These are phyloP conservation scores for Carex pumila DNA, from an alignment of 176 grass and related monocot species.

Conservation along the genomic window DNA sequence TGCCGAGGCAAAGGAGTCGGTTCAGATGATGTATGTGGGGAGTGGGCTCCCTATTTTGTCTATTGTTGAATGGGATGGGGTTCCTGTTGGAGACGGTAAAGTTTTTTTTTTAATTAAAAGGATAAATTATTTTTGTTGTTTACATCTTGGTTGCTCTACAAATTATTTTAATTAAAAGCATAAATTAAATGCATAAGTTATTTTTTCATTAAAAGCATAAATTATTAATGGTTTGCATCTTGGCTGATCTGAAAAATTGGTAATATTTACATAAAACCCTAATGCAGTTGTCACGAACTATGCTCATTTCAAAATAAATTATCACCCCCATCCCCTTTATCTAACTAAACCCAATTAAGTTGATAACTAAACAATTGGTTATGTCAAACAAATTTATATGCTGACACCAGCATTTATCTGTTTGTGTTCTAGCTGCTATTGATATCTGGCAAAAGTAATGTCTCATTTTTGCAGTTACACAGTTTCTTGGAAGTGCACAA, in stretches of 20 bases:
- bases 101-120: neutral
- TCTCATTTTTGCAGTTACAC: neutral
- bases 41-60: constrained; percentile 65
- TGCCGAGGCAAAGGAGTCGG: constrained; percentile 36
- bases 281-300: neutral
- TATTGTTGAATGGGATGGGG: constrained; percentile 66
- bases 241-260: neutral
- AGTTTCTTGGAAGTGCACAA: neutral
- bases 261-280: neutral
- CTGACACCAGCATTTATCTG: neutral
- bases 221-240: no score
- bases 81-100: constrained; percentile 60
- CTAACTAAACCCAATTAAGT: neutral
- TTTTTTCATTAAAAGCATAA: no score
- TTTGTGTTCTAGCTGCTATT: neutral
- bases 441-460: neutral
- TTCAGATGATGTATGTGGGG: constrained; percentile 79
- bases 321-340: no score
- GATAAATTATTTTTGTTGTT: neutral
- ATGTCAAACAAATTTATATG: neutral
- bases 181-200: no score
- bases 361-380: neutral
- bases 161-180: no score
- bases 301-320: neutral
- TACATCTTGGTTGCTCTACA: no score